These are phyloP conservation scores for Sanghuangporus baumii DNA, from an alignment of 1,284 basidiomycete species.

Conservation along the genomic window DNA sequence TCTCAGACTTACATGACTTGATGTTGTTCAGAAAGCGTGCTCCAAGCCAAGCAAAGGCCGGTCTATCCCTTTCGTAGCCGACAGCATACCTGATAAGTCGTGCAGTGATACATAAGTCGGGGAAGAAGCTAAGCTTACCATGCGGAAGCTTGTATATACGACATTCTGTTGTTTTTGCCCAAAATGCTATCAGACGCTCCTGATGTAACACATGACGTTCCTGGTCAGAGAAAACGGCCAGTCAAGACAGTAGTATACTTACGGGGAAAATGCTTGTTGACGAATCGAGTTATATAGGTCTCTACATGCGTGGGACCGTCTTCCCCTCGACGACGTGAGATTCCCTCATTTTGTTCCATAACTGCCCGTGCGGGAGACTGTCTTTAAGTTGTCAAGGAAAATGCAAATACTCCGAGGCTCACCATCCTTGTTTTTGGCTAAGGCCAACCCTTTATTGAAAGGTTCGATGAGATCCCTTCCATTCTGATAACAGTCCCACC, in stretches of 20 bases:
- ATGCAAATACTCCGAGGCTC: background rate
- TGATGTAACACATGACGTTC: background rate
- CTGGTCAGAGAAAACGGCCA: background rate
- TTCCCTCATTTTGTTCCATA: background rate
- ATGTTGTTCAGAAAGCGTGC: slow-evolving; percentile 9
- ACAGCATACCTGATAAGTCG: slow-evolving; percentile 4
- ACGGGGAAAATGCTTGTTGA: slow-evolving; percentile 8
- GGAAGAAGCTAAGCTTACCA: background rate
- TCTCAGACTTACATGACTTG: slow-evolving; percentile 2
- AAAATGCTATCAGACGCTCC: background rate
- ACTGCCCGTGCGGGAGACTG: background rate
- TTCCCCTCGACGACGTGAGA: background rate
- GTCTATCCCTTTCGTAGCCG: background rate
- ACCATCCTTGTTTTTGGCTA: background rate
- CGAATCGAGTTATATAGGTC: background rate
- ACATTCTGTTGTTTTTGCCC: background rate
- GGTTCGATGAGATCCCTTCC: background rate
- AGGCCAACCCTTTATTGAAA: slow-evolving; percentile 2
- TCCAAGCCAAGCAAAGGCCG: slow-evolving; percentile 13
- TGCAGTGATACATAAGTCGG: background rate
- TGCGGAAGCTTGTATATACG: slow-evolving; percentile 7
- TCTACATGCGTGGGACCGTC: background rate
- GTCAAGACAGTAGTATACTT: background rate
- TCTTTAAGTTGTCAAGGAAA: background rate
- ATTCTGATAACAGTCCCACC: background rate